Evolutionary conservation across 805 yeast species (phyloP).

Genomic region (Metschnikowia kofuensis): DNA sequence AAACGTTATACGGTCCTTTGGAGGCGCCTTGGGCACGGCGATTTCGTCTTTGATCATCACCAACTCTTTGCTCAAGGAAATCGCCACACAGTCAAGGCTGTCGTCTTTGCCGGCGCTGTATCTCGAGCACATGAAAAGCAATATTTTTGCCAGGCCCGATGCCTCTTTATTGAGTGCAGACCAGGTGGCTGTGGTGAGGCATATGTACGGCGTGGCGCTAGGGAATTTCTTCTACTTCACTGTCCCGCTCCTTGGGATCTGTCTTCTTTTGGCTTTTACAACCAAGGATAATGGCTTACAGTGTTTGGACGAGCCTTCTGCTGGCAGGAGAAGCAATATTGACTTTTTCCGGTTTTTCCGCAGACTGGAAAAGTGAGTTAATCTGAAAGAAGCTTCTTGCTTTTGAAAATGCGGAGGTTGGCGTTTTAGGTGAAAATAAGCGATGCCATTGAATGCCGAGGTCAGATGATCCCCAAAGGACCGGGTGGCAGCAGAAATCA

Average conservation of each 20-base stretch:
- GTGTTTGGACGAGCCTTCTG: constrained; percentile 27
- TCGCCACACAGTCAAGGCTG: constrained; percentile 10
- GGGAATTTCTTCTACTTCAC: constrained; percentile 30
- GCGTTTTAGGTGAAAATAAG: no score
- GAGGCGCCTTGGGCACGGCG: constrained; percentile 62
- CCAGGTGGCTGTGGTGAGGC: constrained; percentile 20
- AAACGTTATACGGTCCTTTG: constrained; percentile 55
- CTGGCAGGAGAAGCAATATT: neutral
- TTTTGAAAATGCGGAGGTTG: no score
- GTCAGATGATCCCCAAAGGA: no score
- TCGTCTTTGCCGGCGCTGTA: constrained; percentile 6
- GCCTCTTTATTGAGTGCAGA: constrained; percentile 18
- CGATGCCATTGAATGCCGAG: no score
- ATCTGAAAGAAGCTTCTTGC: no score
- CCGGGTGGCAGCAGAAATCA: no score
- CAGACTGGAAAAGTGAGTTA: neutral
- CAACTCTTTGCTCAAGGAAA: constrained; percentile 29
- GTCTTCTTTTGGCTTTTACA: constrained; percentile 30
- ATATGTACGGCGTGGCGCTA: constrained; percentile 29
- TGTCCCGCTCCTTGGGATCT: constrained; percentile 34
- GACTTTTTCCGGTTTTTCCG: neutral
- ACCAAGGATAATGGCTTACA: constrained; percentile 40
- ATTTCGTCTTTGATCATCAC: constrained; percentile 38
- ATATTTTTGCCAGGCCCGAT: constrained; percentile 30
- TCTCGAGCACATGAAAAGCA: constrained; percentile 24